Percentiles rank a stretch among this genome's conserved stretches.
Evolutionary conservation across 2,329 filamentous ascomycete genomes (phyloP).

Genomic region (Pseudocercospora cruenta): DNA sequence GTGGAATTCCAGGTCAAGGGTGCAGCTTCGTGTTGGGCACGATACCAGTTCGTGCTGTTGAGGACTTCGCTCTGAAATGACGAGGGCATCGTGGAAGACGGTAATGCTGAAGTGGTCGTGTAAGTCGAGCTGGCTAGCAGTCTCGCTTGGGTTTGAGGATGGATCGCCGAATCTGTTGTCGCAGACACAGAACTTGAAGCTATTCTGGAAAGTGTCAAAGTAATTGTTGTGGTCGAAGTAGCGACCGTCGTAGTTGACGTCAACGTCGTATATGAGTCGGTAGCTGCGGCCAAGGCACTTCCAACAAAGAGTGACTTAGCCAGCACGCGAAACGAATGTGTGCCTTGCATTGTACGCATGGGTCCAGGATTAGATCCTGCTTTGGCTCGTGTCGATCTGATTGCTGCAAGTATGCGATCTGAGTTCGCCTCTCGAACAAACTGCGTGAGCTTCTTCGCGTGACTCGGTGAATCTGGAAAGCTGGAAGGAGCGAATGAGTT

Average conservation of each 20-base stretch:
- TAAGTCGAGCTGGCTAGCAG: neutral
- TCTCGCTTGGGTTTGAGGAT: constrained; percentile 10
- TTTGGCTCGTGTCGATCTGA: constrained; percentile 9
- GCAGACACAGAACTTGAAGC: neutral
- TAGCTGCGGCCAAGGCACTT: constrained; percentile 11
- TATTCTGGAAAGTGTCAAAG: constrained; percentile 4
- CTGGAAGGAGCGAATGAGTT: neutral
- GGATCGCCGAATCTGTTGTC: neutral
- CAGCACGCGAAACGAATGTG: constrained; percentile 22
- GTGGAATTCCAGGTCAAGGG: constrained; percentile 34
- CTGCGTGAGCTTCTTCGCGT: neutral
- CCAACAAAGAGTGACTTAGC: constrained; percentile 12
- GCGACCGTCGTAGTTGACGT: constrained; percentile 30
- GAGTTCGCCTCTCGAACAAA: neutral
- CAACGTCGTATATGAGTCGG: constrained; percentile 24
- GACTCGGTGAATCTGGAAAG: neutral
- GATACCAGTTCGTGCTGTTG: constrained; percentile 40
- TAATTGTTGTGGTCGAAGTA: constrained; percentile 29
- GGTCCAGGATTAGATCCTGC: constrained; percentile 22
- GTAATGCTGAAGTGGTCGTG: neutral
- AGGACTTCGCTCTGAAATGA: constrained; percentile 30
- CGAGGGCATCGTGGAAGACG: constrained; percentile 17
- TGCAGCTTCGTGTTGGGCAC: constrained; percentile 29
- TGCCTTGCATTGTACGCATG: constrained; percentile 21
- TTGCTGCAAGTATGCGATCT: neutral